Base-by-base conservation (phyloP, 2,329 filamentous ascomycete genomes). In the Paraphaeosphaeria minitans region DNA sequence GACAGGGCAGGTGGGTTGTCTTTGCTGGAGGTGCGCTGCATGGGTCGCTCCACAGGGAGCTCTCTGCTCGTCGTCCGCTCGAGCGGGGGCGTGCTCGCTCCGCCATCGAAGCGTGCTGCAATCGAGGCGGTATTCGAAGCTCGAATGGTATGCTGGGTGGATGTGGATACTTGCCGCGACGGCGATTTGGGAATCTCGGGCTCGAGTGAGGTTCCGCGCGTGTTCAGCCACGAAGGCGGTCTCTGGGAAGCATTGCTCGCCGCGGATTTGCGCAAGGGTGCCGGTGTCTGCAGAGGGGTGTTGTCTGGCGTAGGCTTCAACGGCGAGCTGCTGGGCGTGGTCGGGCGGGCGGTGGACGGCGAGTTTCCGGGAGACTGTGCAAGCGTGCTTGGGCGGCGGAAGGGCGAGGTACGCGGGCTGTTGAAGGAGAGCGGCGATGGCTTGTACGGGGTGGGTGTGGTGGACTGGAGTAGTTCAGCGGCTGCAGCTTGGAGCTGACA, bases 341-440 rank as follows among this genome's bases (percentile, higher is more conserved):
- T 69, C 29, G 73, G 75, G 16, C 75, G 70, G 13, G 78, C 67
- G 21, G 77, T 75, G 1, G 77, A 78, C 4, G 77, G 77, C 21
- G 78, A 79, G 49, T 63, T 63, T 22, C 67, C 60, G 29, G 74
- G 66, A 45, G 78, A 53, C 51, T 53, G 51, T 37, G 35, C 39
- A n/a, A 53, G 76, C 53, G 79, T 78, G 59, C 77, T 77, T 16
- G 78, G 75, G 29, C 79, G 74, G 58, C 78, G 74, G 64, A 81
- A 81, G 45, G 79, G 79, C 56, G 79, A 81, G 48, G 77, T 73
- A 62, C 79, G 77, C 16, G 75, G 72, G 66, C 75, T 78, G 65
- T 76, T 77, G 72, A 79, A 79, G 66, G 78, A 79, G 60, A 81
- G 76, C 21, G 75, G 75, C 14, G 76, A 78, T 43, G 78, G 78